Conservation (phyloP, 305 asterid species). For the Solanum hybrid region DNA sequence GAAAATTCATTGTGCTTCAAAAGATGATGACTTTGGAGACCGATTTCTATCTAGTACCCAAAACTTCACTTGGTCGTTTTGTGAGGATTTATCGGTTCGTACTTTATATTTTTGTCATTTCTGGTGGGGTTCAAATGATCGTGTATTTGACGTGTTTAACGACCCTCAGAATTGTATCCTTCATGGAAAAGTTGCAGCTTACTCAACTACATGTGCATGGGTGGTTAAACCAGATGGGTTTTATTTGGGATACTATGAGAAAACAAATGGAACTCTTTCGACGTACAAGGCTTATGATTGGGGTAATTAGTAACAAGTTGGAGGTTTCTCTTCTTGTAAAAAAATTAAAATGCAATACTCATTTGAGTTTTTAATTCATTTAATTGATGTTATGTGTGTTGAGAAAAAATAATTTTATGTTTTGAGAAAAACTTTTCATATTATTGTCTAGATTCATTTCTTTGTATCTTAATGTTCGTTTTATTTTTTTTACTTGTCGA, state of each 20-base stretch:
- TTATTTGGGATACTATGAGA: not conserved
- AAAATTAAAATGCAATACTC: not conserved
- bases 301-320: not conserved
- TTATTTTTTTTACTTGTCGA: too few relatives aligned
- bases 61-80: not conserved
- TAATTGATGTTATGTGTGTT: not conserved
- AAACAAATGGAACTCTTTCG: not conserved
- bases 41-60: not conserved
- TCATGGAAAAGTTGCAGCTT: not conserved
- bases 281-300: not conserved
- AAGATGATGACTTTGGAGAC: not conserved
- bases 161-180: not conserved
- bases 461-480: too few relatives aligned
- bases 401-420: not conserved
- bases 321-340: not conserved
- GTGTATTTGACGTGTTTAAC: not conserved
- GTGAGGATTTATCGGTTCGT: not conserved
- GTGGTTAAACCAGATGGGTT: not conserved
- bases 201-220: not conserved
- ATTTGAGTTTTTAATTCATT: not conserved
- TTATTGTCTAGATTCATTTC: not conserved
- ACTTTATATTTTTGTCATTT: not conserved
- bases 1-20: not conserved
- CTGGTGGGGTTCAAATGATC: not conserved
- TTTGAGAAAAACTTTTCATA: too few relatives aligned